Evolutionary conservation across 495 filamentous ascomycete genomes (phyloP).

Genomic region (Penicillium steckii): DNA sequence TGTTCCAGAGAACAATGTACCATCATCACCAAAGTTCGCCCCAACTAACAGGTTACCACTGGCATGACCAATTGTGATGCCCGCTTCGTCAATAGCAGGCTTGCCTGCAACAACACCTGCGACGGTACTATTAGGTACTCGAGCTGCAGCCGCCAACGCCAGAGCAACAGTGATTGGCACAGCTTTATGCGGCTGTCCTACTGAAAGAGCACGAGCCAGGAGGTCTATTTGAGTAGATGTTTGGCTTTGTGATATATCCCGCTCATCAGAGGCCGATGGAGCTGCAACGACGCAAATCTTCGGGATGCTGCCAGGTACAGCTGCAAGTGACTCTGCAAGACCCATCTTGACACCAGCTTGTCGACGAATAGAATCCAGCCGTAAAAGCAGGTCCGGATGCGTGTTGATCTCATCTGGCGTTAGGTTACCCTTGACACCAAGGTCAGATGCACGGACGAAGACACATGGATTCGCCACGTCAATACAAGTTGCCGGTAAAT

Average conservation of each 20-base stretch:
- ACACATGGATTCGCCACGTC: conserved; percentile 69
- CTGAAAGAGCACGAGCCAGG: conserved; percentile 43
- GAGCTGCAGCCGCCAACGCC: conserved; percentile 56
- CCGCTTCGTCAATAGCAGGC: conserved; percentile 27
- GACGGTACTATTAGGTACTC: conserved; percentile 38
- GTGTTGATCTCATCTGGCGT: conserved; percentile 52
- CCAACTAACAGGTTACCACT: conserved; percentile 60
- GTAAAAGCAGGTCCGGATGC: conserved; percentile 43
- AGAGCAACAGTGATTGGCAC: conserved; percentile 61
- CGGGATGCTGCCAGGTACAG: conserved; percentile 57
- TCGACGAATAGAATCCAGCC: conserved; percentile 60
- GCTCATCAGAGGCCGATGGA: conserved; percentile 18
- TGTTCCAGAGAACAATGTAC: conserved; percentile 44
- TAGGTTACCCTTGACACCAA: conserved; percentile 49
- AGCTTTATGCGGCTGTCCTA: conserved; percentile 63
- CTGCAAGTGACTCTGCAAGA: conserved; percentile 39
- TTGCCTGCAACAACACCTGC: conserved; percentile 24
- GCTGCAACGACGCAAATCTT: conserved; percentile 64
- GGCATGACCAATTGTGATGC: conserved; percentile 58
- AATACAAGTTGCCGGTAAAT: conserved; percentile 54
- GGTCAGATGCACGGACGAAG: conserved; percentile 55
- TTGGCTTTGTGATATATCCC: conserved; percentile 16
- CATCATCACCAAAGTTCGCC: conserved; percentile 39
- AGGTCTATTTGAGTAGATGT: conserved; percentile 38
- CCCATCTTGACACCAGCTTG: conserved; percentile 65